phyloP scores from a whole-genome alignment of 2,329 filamentous ascomycete species.

The Sporothrix pseudoabietina region DNA sequence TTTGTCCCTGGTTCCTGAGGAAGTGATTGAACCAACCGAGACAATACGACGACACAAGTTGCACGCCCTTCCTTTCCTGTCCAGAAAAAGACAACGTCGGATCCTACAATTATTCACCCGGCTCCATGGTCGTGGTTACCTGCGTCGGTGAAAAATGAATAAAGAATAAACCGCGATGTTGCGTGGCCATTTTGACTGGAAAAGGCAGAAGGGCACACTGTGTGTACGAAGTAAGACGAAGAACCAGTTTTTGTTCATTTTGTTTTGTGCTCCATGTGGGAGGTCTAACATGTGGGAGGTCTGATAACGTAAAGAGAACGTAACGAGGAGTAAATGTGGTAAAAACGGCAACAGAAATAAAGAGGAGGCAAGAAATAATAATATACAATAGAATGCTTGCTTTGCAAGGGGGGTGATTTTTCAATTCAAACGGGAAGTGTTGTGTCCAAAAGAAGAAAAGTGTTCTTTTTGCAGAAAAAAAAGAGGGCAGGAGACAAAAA shows the following conservation, averaged over 20 bases:
- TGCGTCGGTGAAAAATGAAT: neutral
- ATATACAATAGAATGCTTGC: constrained; percentile 12
- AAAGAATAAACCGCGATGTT: neutral
- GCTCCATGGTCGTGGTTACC: neutral
- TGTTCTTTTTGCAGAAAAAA: neutral
- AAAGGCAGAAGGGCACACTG: neutral
- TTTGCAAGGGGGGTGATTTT: neutral
- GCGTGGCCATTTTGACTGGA: neutral
- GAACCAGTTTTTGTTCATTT: neutral
- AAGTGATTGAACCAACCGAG: too few species aligned
- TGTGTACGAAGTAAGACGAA: too few species aligned
- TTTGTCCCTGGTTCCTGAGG: neutral
- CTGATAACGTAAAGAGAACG: too few species aligned
- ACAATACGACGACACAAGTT: neutral
- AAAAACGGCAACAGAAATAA: neutral
- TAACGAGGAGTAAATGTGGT: neutral
- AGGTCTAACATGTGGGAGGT: too few species aligned
- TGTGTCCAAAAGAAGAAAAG: neutral
- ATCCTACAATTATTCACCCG: neutral
- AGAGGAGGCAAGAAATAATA: neutral
- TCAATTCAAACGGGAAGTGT: neutral
- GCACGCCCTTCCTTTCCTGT: neutral
- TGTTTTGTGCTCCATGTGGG: neutral
- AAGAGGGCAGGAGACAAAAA: neutral
- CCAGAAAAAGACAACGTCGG: neutral